Evolutionary conservation across 2,329 filamentous ascomycete species (phyloP), one percentile per base, ranked within the genome.

Genomic region (Aciculosporium take): DNA sequence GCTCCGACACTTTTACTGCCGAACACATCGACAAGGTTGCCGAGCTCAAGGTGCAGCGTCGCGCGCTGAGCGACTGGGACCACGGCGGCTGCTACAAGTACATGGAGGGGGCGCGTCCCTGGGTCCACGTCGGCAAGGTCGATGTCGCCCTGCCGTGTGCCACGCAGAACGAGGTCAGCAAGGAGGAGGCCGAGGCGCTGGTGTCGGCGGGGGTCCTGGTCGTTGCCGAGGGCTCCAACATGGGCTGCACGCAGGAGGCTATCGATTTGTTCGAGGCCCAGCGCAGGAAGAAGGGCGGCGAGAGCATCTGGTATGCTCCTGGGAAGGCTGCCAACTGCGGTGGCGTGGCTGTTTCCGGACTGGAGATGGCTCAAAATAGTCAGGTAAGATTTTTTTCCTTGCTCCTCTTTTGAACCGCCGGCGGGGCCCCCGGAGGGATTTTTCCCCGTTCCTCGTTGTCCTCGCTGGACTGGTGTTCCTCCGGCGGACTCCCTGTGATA

Each of bases 351-450:
- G 91, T 98, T 31, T 94, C 87, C 3, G 91, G 91, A 54, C 78
- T 98, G 34, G 91, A 98, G 75, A 98, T 98, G 91, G 88, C 89
- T 7, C 91, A 98, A 77, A 96, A 98, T 77, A 89, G 82, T 50
- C 68, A 62, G 50, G 55, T 57, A 48, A 24, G 40, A n/a, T n/a
- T 20, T 20, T 13, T 23, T 13, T 5, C 5, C 4, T 7, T 17
- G 23, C 18, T 20, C n/a, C 10, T n/a, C 15, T 2, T 17, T 27
- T 21, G 18, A 39, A 2, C 32, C 13, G 4, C 30, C 31, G n/a
- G n/a, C n/a, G n/a, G n/a, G n/a, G n/a, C n/a, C n/a, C n/a, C n/a
- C n/a, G n/a, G n/a, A n/a, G n/a, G n/a, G n/a, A n/a, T 21, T 25
- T 39, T 5, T 39, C 5, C 10, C 30, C 31, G 15, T 13, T 12